Evolutionary conservation across 2,329 filamentous ascomycete genomes (phyloP), one percentile per base, ranked within the genome.

Genomic region (Aureobasidium sp.): DNA sequence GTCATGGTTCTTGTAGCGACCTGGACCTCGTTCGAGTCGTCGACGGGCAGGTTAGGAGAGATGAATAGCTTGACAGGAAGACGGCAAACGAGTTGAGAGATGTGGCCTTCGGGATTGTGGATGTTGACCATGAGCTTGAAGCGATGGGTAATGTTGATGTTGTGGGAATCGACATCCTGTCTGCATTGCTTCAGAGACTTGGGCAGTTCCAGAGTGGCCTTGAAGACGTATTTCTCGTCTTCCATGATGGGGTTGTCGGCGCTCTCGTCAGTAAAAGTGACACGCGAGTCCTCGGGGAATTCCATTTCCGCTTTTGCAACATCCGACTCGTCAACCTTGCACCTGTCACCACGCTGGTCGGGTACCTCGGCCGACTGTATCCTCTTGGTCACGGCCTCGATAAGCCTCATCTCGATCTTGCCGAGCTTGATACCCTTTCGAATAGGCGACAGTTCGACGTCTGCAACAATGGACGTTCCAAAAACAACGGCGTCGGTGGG

Each of bases 401-500:
- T 80, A 62, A 99, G 78, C 67, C 89, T 86, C 70, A 91, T 86
- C 39, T 86, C 87, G 66, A 97, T 88, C 57, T 87, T 87, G n/a
- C 91, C 90, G 64, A 97, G 84, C 64, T 87, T 86, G 17, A 99
- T 80, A 1, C 91, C 93, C 75, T 99, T 97, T 57, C 96, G 79
- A 1, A 97, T 79, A 0, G 93, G 92, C 1, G 91, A 90, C 65
- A 97, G 86, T 65, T 89, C 86, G 78, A 97, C 93, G 68, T 96
- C 87, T 64, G 96, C 82, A 1, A 87, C 85, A 53, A 97, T 86
- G 25, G 83, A 82, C n/a, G 90, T 95, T 55, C 94, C 94, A 69
- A 97, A 96, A 20, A 96, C 89, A 60, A 96, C 88, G 1, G 94
- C 94, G 77, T 97, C 97, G 70, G 91, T 92, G 0, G 94, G 93